Percentiles rank a stretch among this genome's conserved stretches.
These are phyloP conservation scores for Chlamydomonas incerta DNA, from an alignment of 139 green algal genomes.

Conservation along the genomic window DNA sequence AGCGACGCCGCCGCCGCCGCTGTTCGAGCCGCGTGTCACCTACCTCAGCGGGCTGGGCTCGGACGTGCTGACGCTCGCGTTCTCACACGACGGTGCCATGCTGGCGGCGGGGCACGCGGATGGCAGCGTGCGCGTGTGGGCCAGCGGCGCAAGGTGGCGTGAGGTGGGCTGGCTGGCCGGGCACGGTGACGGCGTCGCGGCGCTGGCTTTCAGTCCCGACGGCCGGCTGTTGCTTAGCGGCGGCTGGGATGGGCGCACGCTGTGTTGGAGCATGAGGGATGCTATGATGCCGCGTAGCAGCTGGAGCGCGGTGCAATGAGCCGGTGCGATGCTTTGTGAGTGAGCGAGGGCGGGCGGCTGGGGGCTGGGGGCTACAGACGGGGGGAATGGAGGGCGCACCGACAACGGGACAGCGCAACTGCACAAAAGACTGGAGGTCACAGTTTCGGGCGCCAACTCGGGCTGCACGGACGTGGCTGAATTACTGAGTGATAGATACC, in stretches of 20 bases:
- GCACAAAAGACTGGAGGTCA: too few species aligned
- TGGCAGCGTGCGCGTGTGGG: slow-evolving; percentile 21
- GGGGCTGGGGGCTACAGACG: too few species aligned
- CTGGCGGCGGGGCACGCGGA: slow-evolving; percentile 8
- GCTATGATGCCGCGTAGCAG: background rate
- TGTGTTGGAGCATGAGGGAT: slow-evolving; percentile 20
- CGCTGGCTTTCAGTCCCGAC: slow-evolving; percentile 18
- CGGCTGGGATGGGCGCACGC: background rate
- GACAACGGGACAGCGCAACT: too few species aligned
- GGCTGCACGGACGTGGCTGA: too few species aligned
- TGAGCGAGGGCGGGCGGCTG: too few species aligned
- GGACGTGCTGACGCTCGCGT: slow-evolving; percentile 2
- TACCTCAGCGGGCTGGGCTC: background rate
- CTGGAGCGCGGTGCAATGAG: background rate
- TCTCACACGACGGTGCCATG: background rate
- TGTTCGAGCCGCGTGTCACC: background rate
- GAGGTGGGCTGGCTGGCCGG: slow-evolving; percentile 25
- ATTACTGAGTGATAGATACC: too few species aligned
- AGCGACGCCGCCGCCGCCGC: background rate
- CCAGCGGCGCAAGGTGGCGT: background rate
- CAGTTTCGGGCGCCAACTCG: too few species aligned
- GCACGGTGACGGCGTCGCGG: background rate
- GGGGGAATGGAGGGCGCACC: too few species aligned
- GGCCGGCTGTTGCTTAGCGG: background rate
- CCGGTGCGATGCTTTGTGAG: too few species aligned